Base-by-base conservation (phyloP, 2,329 filamentous ascomycete genomes). In the Pseudopyrenochaeta lycopersici region DNA sequence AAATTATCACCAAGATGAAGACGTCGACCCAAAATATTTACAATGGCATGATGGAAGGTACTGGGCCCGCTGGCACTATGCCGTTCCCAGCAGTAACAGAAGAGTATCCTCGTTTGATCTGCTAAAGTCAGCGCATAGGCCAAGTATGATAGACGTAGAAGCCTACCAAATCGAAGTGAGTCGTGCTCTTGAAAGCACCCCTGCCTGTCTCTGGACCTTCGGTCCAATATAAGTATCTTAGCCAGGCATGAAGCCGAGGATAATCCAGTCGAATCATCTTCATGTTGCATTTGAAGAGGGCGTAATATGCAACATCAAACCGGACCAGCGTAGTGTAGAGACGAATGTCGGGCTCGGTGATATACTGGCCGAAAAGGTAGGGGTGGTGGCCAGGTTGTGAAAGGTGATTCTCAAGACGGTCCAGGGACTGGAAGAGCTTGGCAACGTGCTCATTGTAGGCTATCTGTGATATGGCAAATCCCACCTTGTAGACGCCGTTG, bases 211-310 rank as follows among this genome's bases (percentile, higher is more conserved):
- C 62, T 12, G 64, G 57, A 1, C 66, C 63, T 15, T 69, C 67
- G 12, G 88, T 88, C 93, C 93, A 97, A 80, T 97, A 97, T 59
- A 96, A 79, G 64, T 87, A 83, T 53, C 90, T 84, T 78, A 96
- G 77, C 92, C 92, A 97, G 49, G 78, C 80, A 79, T 97, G 91
- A 53, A 96, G 79, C 38, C 82, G 81, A 23, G 93, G 92, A 73
- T 95, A 97, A 7, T 92, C 92, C 9, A 85, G 88, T 39, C 92
- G 85, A 68, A 96, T 92, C 78, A 96, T 91, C 31, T 88, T 85
- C 58, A 96, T 78, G 78, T 96, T 96, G 79, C 90, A 94, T 75
- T 87, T 88, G 78, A 88, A 88, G 64, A 88, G 75, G 58, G 80
- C 73, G 7, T 82, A 80, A 58, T 83, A 83, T 9, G 79, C 80